Evolutionary conservation across 768 basidiomycete genomes (phyloP), one percentile per base, ranked within the genome.

Genomic region (Mycena galopus): DNA sequence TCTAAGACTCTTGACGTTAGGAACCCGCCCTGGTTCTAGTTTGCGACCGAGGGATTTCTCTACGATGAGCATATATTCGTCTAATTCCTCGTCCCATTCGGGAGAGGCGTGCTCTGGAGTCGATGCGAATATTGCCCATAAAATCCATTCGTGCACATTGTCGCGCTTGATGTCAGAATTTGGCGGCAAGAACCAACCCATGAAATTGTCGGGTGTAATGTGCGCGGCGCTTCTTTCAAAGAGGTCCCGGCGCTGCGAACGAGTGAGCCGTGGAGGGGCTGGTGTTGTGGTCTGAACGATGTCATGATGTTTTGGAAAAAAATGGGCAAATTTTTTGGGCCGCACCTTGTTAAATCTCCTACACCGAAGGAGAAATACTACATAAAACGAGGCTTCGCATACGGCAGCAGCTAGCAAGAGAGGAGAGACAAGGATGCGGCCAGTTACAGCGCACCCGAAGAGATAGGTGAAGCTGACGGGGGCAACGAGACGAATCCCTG

Each of bases 61-160:
- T 25, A 90, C 75, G 8, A 44, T 69, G 7, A 77, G 58, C 2
- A 89, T 61, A 74, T 92, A 92, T 23, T 77, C 82, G 11, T 85
- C 81, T 2, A 92, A 75, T 76, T 92, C 91, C 3, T 88, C 88
- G 17, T 80, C 76, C 85, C 88, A 89, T 58, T 84, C 82, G 4
- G 72, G 71, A 21, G 81, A 71, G 5, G 73, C 56, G 12, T 81
- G 76, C 6, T 81, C 76, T 32, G 79, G 76, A 7, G 84, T 80
- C 4, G 83, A 79, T 1, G 86, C 86, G 77, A 91, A 92, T 27
- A 92, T 71, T 0, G 90, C 88, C 91, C 91, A 93, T 8, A 90
- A 82, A n/a, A 92, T 77, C 91, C 91, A 93, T 56, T 91, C 89
- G 7, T 82, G 57, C 47, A 88, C 79, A 70, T 92, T 91, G 21